Conservation (phyloP, 2,329 filamentous ascomycete species). For the Talaromyces marneffei region DNA sequence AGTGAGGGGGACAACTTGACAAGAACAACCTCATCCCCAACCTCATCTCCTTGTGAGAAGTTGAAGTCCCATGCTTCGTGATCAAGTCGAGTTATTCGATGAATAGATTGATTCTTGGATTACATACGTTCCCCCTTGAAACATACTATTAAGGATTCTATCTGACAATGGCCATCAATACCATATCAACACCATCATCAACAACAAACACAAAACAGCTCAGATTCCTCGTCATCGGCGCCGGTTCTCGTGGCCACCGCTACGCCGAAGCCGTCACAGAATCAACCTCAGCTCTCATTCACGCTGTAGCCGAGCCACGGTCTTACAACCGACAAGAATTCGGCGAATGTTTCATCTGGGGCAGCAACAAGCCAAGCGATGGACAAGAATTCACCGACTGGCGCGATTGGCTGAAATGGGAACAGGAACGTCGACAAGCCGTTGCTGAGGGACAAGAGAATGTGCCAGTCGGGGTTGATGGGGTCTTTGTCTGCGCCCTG, state of each 20-base stretch:
- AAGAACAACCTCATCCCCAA: no score
- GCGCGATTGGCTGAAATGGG: constrained; percentile 70
- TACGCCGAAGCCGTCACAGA: constrained; percentile 65
- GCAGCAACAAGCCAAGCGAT: constrained; percentile 42
- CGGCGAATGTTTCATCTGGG: constrained; percentile 69
- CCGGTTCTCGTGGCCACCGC: constrained; percentile 68
- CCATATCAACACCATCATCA: neutral
- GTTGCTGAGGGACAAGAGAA: neutral
- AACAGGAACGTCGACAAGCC: constrained; percentile 53
- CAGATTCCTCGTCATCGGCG: constrained; percentile 73
- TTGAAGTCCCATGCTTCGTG: neutral
- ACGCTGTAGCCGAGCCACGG: constrained; percentile 75
- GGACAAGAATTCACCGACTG: constrained; percentile 69
- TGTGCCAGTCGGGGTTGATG: constrained; percentile 53
- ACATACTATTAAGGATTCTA: no score
- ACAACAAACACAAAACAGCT: constrained; percentile 31
- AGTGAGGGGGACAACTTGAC: neutral
- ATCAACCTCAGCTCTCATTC: constrained; percentile 62
- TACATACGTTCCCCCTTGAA: no score
- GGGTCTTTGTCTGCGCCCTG: constrained; percentile 66
- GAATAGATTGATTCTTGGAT: no score
- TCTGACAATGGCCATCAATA: neutral
- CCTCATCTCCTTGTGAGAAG: neutral
- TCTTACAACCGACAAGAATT: constrained; percentile 68
- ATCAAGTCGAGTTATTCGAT: no score